Evolutionary conservation across 495 filamentous ascomycete species (phyloP).

Genomic region (Bathelium albidoporum): DNA sequence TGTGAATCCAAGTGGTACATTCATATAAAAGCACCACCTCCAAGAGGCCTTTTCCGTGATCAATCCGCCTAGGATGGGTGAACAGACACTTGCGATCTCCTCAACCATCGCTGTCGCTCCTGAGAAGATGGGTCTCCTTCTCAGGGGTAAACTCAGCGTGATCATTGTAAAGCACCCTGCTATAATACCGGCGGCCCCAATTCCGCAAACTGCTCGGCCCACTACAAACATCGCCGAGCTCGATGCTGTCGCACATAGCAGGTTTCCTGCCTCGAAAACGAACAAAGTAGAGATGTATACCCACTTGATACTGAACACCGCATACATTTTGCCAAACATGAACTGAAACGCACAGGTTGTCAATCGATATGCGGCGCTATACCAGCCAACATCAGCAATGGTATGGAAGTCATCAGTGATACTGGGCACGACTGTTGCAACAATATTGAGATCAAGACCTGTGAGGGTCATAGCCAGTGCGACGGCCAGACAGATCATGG

Average conservation of each 20-base stretch:
- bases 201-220: conserved; percentile 6
- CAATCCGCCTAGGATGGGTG: not conserved
- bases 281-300: not conserved
- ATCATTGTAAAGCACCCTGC: conserved; percentile 8
- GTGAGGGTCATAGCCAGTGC: conserved; percentile 9
- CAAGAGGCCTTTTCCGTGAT: conserved; percentile 6
- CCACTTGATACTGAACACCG: conserved; percentile 17
- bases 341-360: conserved; percentile 16
- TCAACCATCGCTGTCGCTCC: not conserved
- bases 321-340: conserved; percentile 19
- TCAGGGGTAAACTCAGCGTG: conserved; percentile 3
- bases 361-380: conserved; percentile 12
- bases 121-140: not conserved
- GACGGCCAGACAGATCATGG: not conserved
- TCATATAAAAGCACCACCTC: conserved; percentile 10
- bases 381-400: conserved; percentile 14
- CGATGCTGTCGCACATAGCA: conserved; percentile 12
- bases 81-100: not conserved
- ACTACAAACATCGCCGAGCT: conserved; percentile 7
- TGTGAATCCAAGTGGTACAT: conserved; percentile 32
- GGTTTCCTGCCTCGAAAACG: conserved; percentile 9
- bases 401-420: conserved; percentile 19
- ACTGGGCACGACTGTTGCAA: conserved; percentile 12
- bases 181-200: conserved; percentile 6
- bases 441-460: conserved; percentile 8